Evolutionary conservation across 2,329 filamentous ascomycete species (phyloP), one percentile per base, ranked within the genome.

Genomic region (Hymenoscyphus fructigenus): DNA sequence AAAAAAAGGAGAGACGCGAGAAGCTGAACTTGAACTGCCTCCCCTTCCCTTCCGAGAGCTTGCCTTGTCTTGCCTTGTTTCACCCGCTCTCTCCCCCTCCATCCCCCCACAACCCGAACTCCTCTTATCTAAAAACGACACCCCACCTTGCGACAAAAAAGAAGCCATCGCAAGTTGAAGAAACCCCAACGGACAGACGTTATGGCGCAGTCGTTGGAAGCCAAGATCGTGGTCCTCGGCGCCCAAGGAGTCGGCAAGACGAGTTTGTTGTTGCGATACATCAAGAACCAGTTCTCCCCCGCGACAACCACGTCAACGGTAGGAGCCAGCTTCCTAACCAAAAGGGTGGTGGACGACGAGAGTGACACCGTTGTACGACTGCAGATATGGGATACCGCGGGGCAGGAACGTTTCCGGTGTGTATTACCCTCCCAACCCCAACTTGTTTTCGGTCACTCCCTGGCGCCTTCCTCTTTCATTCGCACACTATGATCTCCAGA

Each of bases 341-440:
- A 93, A 79, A 87, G 89, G 74, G 88, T 93, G 66, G 83, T 91
- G 70, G 93, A 97, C 78, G 87, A 86, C 67, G 91, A 97, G 76
- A 91, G 90, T 26, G 91, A 94, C 73, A 95, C 92, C 1, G 84
- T 91, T 28, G 92, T 97, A 41, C 88, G 93, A n/a, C 83, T 97
- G 44, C 93, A 97, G 75, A 96, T 97, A 71, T 97, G 93, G 93
- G 93, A 97, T 76, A 97, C 93, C 82, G 88, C 94, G 64, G 94
- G 94, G 67, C 94, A 99, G 76, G 94, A 99, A 81, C 88, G 94
- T 64, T 99, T 98, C 78, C 88, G 94, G 74, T 75, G 67, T 57
- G 67, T 64, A 29, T 23, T 61, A 41, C 44, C 23, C 34, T 38
- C 6, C 41, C 34, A 62, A 15, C 44, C 44, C 41, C 10, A 20